Evolutionary conservation across 2,329 filamentous ascomycete species (phyloP), one percentile per base, ranked within the genome.

Genomic region (Fusarium coicis): DNA sequence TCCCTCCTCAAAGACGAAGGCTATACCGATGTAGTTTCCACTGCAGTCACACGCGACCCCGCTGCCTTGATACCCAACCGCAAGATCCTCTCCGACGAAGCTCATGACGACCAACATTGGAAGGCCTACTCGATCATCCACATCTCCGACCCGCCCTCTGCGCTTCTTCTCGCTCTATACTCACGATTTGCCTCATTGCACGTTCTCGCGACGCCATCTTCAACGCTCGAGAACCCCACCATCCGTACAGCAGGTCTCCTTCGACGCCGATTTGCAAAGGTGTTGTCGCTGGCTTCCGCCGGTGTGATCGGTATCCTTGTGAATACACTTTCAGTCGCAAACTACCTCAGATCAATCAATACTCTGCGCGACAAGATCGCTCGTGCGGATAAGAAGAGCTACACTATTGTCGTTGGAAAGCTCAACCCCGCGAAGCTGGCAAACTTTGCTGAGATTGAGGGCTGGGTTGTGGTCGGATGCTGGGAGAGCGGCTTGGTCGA

Each of bases 401-500:
- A 99, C 81, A 94, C 96, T 4, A 94, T 99, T 53, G 96, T 99
- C 4, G 96, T 99, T 0, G 96, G 96, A 66, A 98, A 98, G 81
- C 87, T 99, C 32, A 99, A 98, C 79, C 92, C 95, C 0, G 96
- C 95, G 42, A 99, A 99, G 81, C 87, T 99, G 28, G 96, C 96
- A 54, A 99, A 99, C 82, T 99, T 99, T 83, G 90, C 93, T 65
- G 96, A 99, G 81, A 90, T 99, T 10, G 96, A 95, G 47, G 96
- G 95, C 21, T 99, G 96, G 96, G 95, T 98, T 0, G 95, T 98
- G 0, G 93, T 99, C 15, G 96, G 96, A 5, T 99, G 96, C 83
- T 99, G 96, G 96, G 96, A 99, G 84, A 97, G 95, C 81, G 94
- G 93, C 67, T 84, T 98, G 56, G 90, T 99, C 9, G 96, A 98